phyloP scores from a whole-genome alignment of 352 stramenopile species.

The Achlya hypogyna region DNA sequence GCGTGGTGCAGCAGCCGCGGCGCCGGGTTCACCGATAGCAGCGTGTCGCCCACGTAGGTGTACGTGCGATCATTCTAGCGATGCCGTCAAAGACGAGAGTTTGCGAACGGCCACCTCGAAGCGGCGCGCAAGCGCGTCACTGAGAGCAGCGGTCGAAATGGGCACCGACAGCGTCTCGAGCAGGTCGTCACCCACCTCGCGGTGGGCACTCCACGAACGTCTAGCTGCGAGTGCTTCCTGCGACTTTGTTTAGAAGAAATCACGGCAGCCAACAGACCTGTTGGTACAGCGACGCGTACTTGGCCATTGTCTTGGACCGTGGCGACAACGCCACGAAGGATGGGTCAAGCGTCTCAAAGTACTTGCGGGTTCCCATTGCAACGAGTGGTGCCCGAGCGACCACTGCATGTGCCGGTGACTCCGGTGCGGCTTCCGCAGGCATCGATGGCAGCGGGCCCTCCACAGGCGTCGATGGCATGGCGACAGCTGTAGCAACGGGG shows the following conservation, averaged over 20 bases:
- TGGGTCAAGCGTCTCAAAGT: conserved; percentile 18
- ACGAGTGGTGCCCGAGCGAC: not conserved
- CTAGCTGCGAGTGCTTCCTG: conserved; percentile 44
- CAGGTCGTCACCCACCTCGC: conserved; percentile 36
- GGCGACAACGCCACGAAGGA: conserved; percentile 34
- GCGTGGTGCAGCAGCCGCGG: conserved; percentile 59
- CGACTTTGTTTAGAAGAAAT: conserved; percentile 13
- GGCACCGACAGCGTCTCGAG: conserved; percentile 1
- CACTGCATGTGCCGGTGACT: not conserved
- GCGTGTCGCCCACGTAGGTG: conserved; percentile 46
- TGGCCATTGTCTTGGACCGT: conserved; percentile 57
- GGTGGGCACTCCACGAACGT: conserved; percentile 48
- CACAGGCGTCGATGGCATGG: too few species aligned
- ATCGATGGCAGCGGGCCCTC: too few species aligned
- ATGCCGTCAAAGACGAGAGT: not conserved
- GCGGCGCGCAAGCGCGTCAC: conserved; percentile 25
- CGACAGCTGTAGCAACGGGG: too few species aligned
- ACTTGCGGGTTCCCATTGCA: not conserved
- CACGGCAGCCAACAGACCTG: not conserved
- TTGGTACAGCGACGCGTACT: conserved; percentile 64
- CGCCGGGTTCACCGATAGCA: conserved; percentile 57
- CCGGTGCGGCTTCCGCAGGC: not conserved
- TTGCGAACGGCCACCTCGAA: conserved; percentile 25
- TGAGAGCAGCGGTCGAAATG: not conserved
- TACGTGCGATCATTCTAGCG: conserved; percentile 39